These are phyloP conservation scores for Fusarium nanum DNA, from an alignment of 2,329 filamentous ascomycete genomes.

Conservation along the genomic window DNA sequence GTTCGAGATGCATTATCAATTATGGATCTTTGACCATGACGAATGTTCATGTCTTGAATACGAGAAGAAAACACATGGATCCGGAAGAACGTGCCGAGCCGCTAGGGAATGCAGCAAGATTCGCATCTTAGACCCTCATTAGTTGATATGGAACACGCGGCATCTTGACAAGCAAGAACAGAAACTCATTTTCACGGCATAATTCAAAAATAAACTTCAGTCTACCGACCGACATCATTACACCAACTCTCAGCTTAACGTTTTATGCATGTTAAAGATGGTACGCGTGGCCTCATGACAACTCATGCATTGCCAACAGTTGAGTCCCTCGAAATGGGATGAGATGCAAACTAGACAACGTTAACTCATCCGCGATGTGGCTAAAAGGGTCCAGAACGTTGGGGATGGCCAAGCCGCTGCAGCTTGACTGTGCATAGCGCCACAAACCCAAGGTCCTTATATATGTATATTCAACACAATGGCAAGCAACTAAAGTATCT, in stretches of 20 bases:
- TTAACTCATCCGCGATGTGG: constrained; percentile 9
- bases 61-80: constrained; percentile 1
- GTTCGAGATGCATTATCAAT: background rate
- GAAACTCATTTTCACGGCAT: background rate
- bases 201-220: background rate
- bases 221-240: background rate
- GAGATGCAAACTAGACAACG: constrained; percentile 3
- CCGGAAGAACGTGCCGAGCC: constrained; percentile 23
- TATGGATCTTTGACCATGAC: background rate
- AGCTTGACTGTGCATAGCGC: background rate
- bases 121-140: constrained; percentile 1
- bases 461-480: background rate
- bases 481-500: background rate
- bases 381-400: constrained; percentile 15
- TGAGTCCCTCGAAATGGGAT: background rate
- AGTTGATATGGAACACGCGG: constrained; percentile 8
- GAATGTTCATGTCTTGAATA: constrained; percentile 7
- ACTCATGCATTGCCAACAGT: background rate
- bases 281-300: constrained; percentile 17
- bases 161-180: background rate
- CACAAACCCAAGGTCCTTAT: background rate
- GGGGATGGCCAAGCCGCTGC: background rate
- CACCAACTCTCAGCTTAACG: background rate
- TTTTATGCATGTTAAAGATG: background rate
- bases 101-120: constrained; percentile 33